These are phyloP conservation scores for Backusella psychrophila DNA, from an alignment of 192 early-diverging fungal genomes.

Conservation along the genomic window DNA sequence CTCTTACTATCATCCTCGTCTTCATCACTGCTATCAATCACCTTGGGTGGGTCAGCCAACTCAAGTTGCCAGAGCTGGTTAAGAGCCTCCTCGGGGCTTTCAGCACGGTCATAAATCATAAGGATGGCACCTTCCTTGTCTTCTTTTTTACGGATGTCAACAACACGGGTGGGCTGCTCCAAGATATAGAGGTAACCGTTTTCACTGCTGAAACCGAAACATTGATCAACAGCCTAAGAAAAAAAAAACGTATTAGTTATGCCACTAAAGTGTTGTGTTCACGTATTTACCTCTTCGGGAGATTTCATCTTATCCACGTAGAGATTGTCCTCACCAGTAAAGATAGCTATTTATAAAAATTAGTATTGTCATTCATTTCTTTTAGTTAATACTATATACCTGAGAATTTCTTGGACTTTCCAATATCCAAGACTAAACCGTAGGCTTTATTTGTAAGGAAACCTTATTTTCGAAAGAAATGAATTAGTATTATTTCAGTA, in stretches of 20 bases:
- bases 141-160: conserved; percentile 23
- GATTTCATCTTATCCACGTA: conserved; percentile 30
- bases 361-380: neutral
- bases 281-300: conserved; percentile 18
- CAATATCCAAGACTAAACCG: conserved; percentile 23
- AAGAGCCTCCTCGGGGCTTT: neutral
- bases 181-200: conserved; percentile 18
- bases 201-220: conserved; percentile 10
- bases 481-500: neutral
- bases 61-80: conserved; percentile 11
- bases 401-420: conserved; percentile 6
- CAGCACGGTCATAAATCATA: conserved; percentile 3
- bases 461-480: neutral
- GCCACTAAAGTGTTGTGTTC: neutral
- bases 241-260: neutral
- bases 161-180: neutral
- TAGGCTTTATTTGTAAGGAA: conserved; percentile 19
- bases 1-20: conserved; percentile 18
- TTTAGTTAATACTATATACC: conserved; percentile 7
- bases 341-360: conserved; percentile 17
- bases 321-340: conserved; percentile 21
- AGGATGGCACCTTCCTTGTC: neutral
- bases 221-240: conserved; percentile 15
- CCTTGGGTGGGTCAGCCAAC: conserved; percentile 6
- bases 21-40: conserved; percentile 11